Percentiles rank a stretch among this genome's conserved stretches.
phyloP scores from a whole-genome alignment of 2,329 filamentous ascomycete species.

The Lachnellula arida region DNA sequence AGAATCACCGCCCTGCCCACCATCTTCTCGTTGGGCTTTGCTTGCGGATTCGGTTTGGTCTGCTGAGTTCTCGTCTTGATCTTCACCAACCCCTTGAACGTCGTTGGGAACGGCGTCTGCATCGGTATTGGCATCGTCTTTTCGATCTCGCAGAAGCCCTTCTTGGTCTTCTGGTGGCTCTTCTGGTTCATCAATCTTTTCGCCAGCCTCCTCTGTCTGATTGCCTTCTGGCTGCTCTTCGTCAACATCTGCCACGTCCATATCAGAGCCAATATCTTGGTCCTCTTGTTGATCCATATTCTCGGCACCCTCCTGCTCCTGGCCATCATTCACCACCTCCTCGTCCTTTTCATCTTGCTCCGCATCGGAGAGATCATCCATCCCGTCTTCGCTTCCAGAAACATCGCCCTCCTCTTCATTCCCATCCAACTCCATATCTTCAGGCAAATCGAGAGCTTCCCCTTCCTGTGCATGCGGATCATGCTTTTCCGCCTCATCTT shows the following conservation, averaged over 20 bases:
- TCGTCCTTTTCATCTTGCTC: slow-evolving; percentile 37
- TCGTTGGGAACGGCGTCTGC: slow-evolving; percentile 60
- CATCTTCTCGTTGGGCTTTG: slow-evolving; percentile 61
- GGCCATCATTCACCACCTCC: slow-evolving; percentile 37
- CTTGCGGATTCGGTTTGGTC: slow-evolving; percentile 55
- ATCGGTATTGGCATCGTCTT: slow-evolving; percentile 48
- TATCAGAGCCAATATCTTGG: slow-evolving; percentile 32
- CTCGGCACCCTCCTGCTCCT: slow-evolving; percentile 40
- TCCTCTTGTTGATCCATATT: slow-evolving; percentile 37
- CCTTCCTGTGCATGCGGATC: slow-evolving; percentile 64
- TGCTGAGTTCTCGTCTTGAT: slow-evolving; percentile 58
- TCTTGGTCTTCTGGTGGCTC: slow-evolving; percentile 48
- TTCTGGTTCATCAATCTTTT: slow-evolving; percentile 43
- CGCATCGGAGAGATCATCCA: slow-evolving; percentile 54
- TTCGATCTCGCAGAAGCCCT: slow-evolving; percentile 33
- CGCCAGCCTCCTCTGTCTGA: slow-evolving; percentile 49
- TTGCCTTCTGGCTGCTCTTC: slow-evolving; percentile 33
- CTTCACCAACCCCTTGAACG: slow-evolving; percentile 58
- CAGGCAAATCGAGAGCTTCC: slow-evolving; percentile 63
- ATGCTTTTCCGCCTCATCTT: slow-evolving; percentile 56
- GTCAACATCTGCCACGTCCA: slow-evolving; percentile 31
- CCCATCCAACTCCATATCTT: slow-evolving; percentile 66
- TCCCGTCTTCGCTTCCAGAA: slow-evolving; percentile 36
- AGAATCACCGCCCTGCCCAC: slow-evolving; percentile 59
- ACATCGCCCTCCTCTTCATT: slow-evolving; percentile 47